Conservation (phyloP, 2,329 filamentous ascomycete genomes). For the Neonectria sp. region DNA sequence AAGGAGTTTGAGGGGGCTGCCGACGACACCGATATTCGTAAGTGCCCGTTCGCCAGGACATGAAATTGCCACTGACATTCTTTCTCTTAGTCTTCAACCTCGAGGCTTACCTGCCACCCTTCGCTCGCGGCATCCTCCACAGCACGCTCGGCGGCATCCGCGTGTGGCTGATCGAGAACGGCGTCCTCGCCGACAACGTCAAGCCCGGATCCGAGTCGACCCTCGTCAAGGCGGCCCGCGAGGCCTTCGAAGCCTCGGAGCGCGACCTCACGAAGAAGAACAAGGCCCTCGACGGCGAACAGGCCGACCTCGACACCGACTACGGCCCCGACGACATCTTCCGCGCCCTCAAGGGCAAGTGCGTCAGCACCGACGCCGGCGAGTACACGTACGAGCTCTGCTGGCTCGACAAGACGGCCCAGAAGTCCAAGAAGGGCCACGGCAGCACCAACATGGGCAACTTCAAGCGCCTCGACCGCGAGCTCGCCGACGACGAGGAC, state of each 20-base stretch:
- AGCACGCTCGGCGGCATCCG: slow-evolving; percentile 78
- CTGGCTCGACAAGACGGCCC: slow-evolving; percentile 87
- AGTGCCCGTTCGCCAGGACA: slow-evolving; percentile 56
- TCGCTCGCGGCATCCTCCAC: slow-evolving; percentile 81
- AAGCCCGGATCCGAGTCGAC: slow-evolving; percentile 77
- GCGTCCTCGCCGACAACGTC: slow-evolving; percentile 80
- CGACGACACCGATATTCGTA: slow-evolving; percentile 79
- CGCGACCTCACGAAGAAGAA: slow-evolving; percentile 76
- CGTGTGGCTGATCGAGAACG: slow-evolving; percentile 85
- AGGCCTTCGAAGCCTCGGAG: slow-evolving; percentile 77
- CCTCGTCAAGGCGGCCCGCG: slow-evolving; percentile 80
- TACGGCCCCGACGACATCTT: slow-evolving; percentile 91
- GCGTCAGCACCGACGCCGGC: slow-evolving; percentile 83
- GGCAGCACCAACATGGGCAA: slow-evolving; percentile 89
- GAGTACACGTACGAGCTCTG: slow-evolving; percentile 98
- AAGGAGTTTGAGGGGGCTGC: slow-evolving; percentile 78
- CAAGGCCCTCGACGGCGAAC: slow-evolving; percentile 73
- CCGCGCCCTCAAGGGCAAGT: slow-evolving; percentile 87
- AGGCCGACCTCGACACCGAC: slow-evolving; percentile 83
- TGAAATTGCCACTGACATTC: neutral
- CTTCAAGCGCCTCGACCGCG: slow-evolving; percentile 80
- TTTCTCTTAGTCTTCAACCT: slow-evolving; percentile 82
- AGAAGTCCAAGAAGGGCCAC: slow-evolving; percentile 94
- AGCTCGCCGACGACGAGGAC: slow-evolving; percentile 82
- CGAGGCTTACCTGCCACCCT: slow-evolving; percentile 86